phyloP scores from a whole-genome alignment of 2,329 filamentous ascomycete genomes.

The Tolypocladium album region DNA sequence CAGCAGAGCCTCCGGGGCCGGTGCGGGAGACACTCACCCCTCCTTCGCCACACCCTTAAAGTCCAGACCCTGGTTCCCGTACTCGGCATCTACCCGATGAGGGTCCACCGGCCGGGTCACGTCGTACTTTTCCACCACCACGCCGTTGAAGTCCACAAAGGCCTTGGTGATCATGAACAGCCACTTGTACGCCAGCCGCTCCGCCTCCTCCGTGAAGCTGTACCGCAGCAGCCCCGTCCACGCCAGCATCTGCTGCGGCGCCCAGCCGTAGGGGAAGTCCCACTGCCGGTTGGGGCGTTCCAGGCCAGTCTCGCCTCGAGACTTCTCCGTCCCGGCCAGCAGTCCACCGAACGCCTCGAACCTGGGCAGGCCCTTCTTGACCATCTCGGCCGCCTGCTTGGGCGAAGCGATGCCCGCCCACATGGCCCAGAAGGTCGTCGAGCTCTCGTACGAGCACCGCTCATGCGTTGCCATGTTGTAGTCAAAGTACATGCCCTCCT shows the following conservation, averaged over 20 bases:
- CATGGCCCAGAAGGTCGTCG: conserved; percentile 94
- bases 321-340: conserved; percentile 80
- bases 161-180: conserved; percentile 97
- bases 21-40: conserved; percentile 54
- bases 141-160: conserved; percentile 96
- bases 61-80: conserved; percentile 90
- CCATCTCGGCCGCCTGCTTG: conserved; percentile 74
- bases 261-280: conserved; percentile 98
- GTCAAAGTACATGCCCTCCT: conserved; percentile 94
- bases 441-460: conserved; percentile 77
- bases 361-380: conserved; percentile 69
- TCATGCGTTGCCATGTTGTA: conserved; percentile 79
- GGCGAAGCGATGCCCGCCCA: conserved; percentile 88
- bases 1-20: not conserved
- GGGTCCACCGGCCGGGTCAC: conserved; percentile 84
- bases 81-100: conserved; percentile 91
- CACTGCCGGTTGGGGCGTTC: conserved; percentile 90
- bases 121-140: conserved; percentile 98
- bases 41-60: conserved; percentile 94
- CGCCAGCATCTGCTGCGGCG: conserved; percentile 94
- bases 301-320: conserved; percentile 67
- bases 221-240: conserved; percentile 91
- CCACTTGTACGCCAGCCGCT: conserved; percentile 91
- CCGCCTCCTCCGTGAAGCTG: conserved; percentile 81
- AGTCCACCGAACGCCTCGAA: conserved; percentile 85